Conservation (phyloP, 768 basidiomycete species). For the Suillus fuscotomentosus region DNA sequence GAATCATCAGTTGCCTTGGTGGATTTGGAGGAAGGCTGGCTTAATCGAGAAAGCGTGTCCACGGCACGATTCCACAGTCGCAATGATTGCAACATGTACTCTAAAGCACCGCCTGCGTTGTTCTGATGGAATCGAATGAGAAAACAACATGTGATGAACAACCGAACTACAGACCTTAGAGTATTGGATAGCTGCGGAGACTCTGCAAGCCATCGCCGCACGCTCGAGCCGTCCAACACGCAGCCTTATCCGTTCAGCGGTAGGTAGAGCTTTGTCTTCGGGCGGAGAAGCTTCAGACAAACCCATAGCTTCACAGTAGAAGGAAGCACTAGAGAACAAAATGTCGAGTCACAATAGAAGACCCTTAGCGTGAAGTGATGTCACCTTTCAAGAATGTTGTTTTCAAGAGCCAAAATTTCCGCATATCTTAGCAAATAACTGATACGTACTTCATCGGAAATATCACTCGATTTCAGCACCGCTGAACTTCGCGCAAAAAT, state of each 20-base stretch:
- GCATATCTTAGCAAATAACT: conserved; percentile 65
- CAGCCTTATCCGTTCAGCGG: conserved; percentile 54
- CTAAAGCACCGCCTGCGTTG: conserved; percentile 54
- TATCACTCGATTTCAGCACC: conserved; percentile 39
- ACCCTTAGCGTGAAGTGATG: neutral
- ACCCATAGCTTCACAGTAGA: conserved; percentile 61
- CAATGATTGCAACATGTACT: conserved; percentile 64
- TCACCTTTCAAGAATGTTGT: conserved; percentile 62
- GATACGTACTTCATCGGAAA: conserved; percentile 52
- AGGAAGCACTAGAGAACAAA: conserved; percentile 35
- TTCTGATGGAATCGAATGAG: conserved; percentile 40
- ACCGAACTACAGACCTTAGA: conserved; percentile 47
- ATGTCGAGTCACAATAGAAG: conserved; percentile 1
- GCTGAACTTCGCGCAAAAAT: conserved; percentile 63
- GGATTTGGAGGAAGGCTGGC: conserved; percentile 32
- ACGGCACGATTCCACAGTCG: conserved; percentile 81
- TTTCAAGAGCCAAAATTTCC: conserved; percentile 58
- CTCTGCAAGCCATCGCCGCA: conserved; percentile 68
- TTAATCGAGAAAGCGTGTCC: conserved; percentile 62
- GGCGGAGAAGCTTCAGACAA: conserved; percentile 41
- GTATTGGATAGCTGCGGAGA: conserved; percentile 68
- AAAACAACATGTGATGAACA: neutral
- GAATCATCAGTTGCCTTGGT: conserved; percentile 27
- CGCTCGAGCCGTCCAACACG: conserved; percentile 63
- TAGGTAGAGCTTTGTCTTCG: conserved; percentile 48